These are phyloP conservation scores for Trifolium dubium DNA, from an alignment of 306 rosid species.

Conservation along the genomic window DNA sequence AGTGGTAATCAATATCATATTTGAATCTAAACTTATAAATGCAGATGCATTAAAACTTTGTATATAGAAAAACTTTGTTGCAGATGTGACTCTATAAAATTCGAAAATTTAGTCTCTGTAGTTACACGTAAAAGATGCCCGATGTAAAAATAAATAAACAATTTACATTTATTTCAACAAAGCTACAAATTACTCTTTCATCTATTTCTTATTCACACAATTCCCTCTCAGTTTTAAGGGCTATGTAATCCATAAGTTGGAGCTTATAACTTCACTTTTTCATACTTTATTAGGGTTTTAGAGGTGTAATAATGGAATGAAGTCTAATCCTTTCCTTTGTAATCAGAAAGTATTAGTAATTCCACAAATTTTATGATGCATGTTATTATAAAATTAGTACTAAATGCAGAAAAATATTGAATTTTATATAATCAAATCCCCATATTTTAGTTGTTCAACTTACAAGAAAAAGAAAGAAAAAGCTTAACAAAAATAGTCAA, in stretches of 20 bases:
- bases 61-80: not conserved
- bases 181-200: not conserved
- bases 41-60: no score
- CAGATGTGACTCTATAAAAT: not conserved
- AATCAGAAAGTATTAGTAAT: no score
- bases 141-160: not conserved
- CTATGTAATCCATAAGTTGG: conserved; percentile 7
- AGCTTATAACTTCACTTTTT: conserved; percentile 33
- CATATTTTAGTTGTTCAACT: conserved; percentile 27
- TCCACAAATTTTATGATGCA: not conserved
- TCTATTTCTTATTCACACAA: no score
- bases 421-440: conserved; percentile 2
- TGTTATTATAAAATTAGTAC: conserved; percentile 16
- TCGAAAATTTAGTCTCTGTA: not conserved
- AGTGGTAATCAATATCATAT: not conserved
- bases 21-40: not conserved
- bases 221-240: conserved; percentile 19
- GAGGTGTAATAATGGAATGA: not conserved
- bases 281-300: not conserved
- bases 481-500: conserved; percentile 36
- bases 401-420: conserved; percentile 13
- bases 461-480: conserved; percentile 35
- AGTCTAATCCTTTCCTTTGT: no score
- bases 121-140: not conserved
- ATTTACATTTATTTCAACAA: not conserved